Conservation (phyloP, 1,139 yeast genomes). For the Scheffersomyces stambukii region DNA sequence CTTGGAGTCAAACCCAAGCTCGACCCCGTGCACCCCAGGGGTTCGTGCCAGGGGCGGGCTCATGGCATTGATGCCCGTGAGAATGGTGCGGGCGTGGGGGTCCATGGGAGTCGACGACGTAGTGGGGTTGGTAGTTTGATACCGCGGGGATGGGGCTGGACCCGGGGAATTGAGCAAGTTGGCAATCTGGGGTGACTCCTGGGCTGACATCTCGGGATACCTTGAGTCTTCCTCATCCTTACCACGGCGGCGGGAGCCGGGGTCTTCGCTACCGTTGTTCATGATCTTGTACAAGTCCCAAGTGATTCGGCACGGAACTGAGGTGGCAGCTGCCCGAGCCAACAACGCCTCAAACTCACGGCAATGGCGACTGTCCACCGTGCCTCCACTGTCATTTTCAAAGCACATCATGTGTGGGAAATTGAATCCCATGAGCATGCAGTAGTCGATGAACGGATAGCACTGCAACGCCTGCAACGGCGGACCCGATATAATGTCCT, state of each 20-base stretch:
- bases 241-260: conserved; percentile 1
- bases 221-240: conserved; percentile 2
- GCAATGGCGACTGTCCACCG: conserved; percentile 7
- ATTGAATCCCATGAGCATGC: conserved; percentile 14
- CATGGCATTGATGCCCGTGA: conserved; percentile 7
- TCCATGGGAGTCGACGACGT: conserved; percentile 3
- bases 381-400: conserved; percentile 9
- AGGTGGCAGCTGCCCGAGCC: conserved; percentile 8
- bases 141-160: neutral
- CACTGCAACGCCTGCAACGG: conserved; percentile 9
- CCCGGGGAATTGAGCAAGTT: conserved; percentile 11
- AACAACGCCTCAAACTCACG: conserved; percentile 12
- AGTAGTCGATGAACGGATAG: conserved; percentile 18
- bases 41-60: conserved; percentile 10
- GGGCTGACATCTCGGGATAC: conserved; percentile 9
- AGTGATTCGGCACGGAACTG: conserved; percentile 16
- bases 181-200: conserved; percentile 12
- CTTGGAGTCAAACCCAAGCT: too few species aligned
- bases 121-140: conserved; percentile 2
- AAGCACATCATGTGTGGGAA: conserved; percentile 19
- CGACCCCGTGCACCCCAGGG: too few species aligned
- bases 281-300: conserved; percentile 15
- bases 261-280: conserved; percentile 8
- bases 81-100: conserved; percentile 3
- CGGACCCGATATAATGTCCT: conserved; percentile 10